Percentiles rank a stretch among this genome's conserved stretches.
Conservation (phyloP, 192 early-diverging fungal genomes). For the Coemansia umbellata region DNA sequence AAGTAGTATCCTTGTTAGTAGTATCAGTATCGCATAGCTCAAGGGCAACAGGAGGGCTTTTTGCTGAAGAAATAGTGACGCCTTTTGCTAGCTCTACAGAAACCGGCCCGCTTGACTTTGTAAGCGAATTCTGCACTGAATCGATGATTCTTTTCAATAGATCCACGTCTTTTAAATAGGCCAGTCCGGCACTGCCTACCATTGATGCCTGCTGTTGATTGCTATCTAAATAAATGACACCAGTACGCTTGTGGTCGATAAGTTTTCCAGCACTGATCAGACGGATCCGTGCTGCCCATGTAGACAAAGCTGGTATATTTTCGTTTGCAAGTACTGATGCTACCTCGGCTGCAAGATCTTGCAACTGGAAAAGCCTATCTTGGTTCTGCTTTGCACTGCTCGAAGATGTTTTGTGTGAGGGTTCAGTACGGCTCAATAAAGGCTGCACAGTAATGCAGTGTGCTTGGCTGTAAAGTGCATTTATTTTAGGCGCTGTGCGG, state of each 20-base stretch:
- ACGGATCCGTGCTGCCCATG: slow-evolving; percentile 21
- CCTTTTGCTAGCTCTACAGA: neutral
- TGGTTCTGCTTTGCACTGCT: slow-evolving; percentile 1
- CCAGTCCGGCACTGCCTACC: neutral
- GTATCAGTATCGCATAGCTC: neutral
- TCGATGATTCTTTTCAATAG: neutral
- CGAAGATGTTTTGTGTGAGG: too few relatives aligned
- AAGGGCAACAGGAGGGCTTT: neutral
- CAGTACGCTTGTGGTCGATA: neutral
- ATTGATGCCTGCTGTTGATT: slow-evolving; percentile 6
- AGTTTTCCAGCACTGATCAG: neutral
- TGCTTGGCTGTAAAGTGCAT: neutral
- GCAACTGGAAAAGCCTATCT: neutral
- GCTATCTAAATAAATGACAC: slow-evolving; percentile 14
- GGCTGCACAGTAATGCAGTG: slow-evolving; percentile 22
- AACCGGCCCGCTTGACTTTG: neutral
- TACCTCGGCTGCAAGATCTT: slow-evolving; percentile 22
- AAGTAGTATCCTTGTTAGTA: too few relatives aligned
- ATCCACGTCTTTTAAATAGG: neutral
- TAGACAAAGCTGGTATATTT: slow-evolving; percentile 7
- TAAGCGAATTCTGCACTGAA: neutral
- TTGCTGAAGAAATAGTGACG: neutral
- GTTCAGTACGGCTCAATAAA: too few relatives aligned
- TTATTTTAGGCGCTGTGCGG: too few relatives aligned
- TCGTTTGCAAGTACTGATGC: neutral